Evolutionary conservation across 2,329 filamentous ascomycete genomes (phyloP).

Genomic region (Trichoderma endophyticum): DNA sequence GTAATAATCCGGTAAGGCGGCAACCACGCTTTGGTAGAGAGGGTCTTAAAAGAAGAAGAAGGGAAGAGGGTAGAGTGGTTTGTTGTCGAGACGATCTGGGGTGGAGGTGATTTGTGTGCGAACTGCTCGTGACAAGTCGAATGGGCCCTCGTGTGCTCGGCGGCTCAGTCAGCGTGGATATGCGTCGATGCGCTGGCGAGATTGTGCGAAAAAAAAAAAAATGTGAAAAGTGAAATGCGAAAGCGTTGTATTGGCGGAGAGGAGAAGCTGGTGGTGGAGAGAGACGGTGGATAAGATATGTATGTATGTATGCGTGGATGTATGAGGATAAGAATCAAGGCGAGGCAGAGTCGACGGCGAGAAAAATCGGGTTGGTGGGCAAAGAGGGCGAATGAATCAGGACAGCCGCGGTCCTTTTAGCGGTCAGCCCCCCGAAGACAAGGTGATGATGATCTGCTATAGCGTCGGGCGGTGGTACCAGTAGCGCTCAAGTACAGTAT

Average conservation of each 20-base stretch:
- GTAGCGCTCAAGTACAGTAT: constrained; percentile 8
- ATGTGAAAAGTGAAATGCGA: neutral
- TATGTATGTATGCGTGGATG: neutral
- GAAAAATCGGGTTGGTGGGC: constrained; percentile 8
- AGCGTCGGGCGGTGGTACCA: constrained; percentile 18
- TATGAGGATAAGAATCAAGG: neutral
- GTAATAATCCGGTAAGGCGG: neutral
- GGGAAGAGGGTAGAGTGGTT: neutral
- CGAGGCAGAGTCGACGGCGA: constrained; percentile 9
- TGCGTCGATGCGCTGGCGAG: constrained; percentile 14
- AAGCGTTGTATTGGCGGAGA: constrained; percentile 2
- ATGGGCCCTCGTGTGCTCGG: constrained; percentile 5
- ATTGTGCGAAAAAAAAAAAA: neutral
- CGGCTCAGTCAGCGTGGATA: constrained; percentile 12
- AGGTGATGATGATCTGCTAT: constrained; percentile 21
- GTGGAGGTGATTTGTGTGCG: constrained; percentile 1
- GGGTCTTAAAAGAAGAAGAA: neutral
- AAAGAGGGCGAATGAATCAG: constrained; percentile 14
- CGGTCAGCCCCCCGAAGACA: constrained; percentile 18
- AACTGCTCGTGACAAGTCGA: constrained; percentile 10
- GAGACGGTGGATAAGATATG: neutral
- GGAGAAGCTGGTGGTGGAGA: constrained; percentile 4
- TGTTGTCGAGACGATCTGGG: neutral
- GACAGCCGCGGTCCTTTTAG: constrained; percentile 18
- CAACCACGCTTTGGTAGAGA: neutral